Evolutionary conservation across 2,329 filamentous ascomycete genomes (phyloP).

Genomic region (Acephala macrosclerotiorum): DNA sequence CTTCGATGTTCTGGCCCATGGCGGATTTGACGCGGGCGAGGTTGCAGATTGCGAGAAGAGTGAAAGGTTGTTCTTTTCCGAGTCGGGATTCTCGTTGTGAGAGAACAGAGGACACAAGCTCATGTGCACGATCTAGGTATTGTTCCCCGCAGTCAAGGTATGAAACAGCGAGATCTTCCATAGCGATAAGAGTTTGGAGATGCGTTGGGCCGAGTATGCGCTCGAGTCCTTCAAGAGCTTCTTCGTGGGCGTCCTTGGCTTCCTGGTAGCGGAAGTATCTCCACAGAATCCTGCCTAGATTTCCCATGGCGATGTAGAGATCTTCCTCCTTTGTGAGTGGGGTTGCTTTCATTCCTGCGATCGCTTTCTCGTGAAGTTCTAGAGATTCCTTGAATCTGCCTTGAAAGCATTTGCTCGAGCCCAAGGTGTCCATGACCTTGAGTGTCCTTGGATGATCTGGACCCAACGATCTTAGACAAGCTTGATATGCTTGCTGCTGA

Average conservation of each 20-base stretch:
- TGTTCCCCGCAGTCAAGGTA: constrained; percentile 20
- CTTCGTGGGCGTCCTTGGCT: constrained; percentile 22
- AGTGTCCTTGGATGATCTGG: constrained; percentile 39
- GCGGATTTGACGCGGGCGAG: constrained; percentile 39
- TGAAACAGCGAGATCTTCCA: constrained; percentile 35
- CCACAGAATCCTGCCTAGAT: constrained; percentile 20
- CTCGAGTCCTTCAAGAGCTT: constrained; percentile 17
- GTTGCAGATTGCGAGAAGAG: constrained; percentile 39
- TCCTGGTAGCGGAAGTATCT: constrained; percentile 31
- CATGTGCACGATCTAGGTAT: constrained; percentile 12
- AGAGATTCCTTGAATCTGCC: constrained; percentile 37
- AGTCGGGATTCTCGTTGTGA: constrained; percentile 17
- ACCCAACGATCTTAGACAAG: constrained; percentile 35
- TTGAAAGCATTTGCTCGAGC: constrained; percentile 30
- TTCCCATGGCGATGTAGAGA: constrained; percentile 23
- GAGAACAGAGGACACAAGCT: constrained; percentile 27
- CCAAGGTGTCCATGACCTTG: constrained; percentile 39
- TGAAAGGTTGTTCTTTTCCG: constrained; percentile 41
- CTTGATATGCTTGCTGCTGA: constrained; percentile 35
- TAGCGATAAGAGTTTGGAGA: constrained; percentile 37
- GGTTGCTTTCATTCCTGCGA: constrained; percentile 31
- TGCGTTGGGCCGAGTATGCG: constrained; percentile 18
- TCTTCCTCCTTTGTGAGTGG: constrained; percentile 24
- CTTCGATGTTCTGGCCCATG: constrained; percentile 33
- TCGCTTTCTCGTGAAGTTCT: constrained; percentile 33